Base-by-base conservation (phyloP, 805 yeast genomes). In the Metschnikowia matae region DNA sequence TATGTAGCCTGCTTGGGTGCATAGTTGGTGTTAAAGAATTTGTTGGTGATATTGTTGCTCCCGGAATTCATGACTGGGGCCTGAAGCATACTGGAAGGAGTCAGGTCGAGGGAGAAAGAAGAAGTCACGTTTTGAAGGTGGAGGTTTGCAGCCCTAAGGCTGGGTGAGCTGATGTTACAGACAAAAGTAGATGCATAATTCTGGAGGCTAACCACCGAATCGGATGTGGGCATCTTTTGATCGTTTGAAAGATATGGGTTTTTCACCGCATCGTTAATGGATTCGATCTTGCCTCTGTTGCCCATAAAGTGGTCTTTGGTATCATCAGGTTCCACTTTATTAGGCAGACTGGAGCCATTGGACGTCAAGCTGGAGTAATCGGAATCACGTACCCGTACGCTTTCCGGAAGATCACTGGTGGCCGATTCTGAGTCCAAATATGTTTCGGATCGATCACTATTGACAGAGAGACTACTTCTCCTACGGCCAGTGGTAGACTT, bases 11-110 rank as follows among this genome's bases (percentile, higher is more conserved):
- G 40, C 40, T 39, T 49, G 48, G 50, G 54, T 14, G 61, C 52
- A 52, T 62, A 65, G 52, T 62, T 64, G 3, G 67, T 60, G 51
- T 64, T 65, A 61, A 70, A 69, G 52, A 58, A 70, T 48, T 62
- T 64, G 52, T 66, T 69, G 40, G 75, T 69, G 40, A 69, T 69
- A 52, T 68, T 69, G 51, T 69, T 69, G 53, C 68, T 58, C 7
- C 53, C 33, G 15, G 55, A 56, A 48, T 69, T 68, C 48, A 62
- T 50, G 15, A 64, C 58, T 8, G 72, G 71, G 1, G 68, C 59
- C 50, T 65, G 71, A 32, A 65, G 56, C 29, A 58, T 18, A 33
- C 48, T 51, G n/a, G 51, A 21, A 14, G 44, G 11, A 14, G 53
- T 33, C 34, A 26, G 50, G 4, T 44, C 43, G 2, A 43, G 42